Evolutionary conservation across 768 basidiomycete species (phyloP), one percentile per base, ranked within the genome.

Genomic region (Psilocybe subaeruginosa): DNA sequence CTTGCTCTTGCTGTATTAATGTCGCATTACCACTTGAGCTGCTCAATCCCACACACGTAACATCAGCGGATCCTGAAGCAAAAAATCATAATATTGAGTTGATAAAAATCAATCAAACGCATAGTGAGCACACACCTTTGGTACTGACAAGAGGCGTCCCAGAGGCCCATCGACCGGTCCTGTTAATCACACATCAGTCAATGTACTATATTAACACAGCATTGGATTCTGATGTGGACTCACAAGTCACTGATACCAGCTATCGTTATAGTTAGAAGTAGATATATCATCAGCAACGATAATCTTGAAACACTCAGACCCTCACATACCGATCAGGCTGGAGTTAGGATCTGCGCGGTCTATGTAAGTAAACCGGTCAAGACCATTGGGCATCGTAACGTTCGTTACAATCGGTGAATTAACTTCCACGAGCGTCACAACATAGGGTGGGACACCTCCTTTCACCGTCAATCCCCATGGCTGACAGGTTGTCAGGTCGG

Each of bases 361-460:
- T 52, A 80, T 80, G 61, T 71, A 82, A 0, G 80, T 79, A 57
- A 80, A 78, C 1, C 60, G 63, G 60, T 80, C 73, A 58, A 78
- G 78, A 1, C 69, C 69, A 1, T 68, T 60, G 3, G 70, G 74
- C 56, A 82, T 67, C 2, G 78, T 77, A 31, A 78, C 74, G 62
- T 82, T 81, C 16, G 77, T 81, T 19, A 81, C 69, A 7, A 74
- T 68, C 0, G 76, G 71, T 0, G 80, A 78, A 52, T 74, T 71
- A 33, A 76, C 55, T 6, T 74, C 71, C 33, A 74, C 76, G 27
- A 85, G 60, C 0, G 77, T 78, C 16, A 84, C 61, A 12, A 64
- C 76, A 68, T 83, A 83, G 0, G 83, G 85, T 35, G 77, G 75
- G 0, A 70, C 69, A 9, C 80, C 82, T 6, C 80, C 82, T 9